phyloP scores from a whole-genome alignment of 345 rosid genomes.

The Salix suchowensis region DNA sequence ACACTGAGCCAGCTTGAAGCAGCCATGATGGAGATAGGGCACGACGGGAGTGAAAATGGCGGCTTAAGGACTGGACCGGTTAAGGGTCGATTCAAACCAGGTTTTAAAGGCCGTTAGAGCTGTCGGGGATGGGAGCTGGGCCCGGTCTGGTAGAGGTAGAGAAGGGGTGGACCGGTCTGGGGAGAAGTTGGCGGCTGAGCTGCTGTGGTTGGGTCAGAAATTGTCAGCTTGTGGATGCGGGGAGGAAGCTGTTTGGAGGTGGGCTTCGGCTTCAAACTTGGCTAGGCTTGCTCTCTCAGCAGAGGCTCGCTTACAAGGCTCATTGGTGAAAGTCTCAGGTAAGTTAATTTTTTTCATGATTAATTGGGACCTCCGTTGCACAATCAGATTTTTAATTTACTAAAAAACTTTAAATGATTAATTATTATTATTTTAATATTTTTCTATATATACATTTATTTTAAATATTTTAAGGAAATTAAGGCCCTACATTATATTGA shows the following conservation, averaged over 20 bases:
- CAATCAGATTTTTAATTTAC: not conserved
- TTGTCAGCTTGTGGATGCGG: constrained; percentile 57
- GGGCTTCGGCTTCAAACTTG: constrained; percentile 80
- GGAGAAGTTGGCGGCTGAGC: constrained; percentile 82
- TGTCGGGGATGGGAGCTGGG: constrained; percentile 35
- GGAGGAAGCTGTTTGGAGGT: constrained; percentile 67
- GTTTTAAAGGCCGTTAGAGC: constrained; percentile 38
- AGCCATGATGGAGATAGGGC: constrained; percentile 36
- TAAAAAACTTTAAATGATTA: not conserved
- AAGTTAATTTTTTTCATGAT: not conserved
- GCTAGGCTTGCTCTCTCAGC: constrained; percentile 65
- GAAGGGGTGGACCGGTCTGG: constrained; percentile 37
- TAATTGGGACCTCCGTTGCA: not conserved
- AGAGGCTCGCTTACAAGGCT: constrained; percentile 68
- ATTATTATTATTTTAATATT: not conserved
- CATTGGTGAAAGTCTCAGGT: constrained; percentile 72
- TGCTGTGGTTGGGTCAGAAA: constrained; percentile 79
- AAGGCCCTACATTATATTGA: too few species aligned
- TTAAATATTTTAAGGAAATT: too few species aligned
- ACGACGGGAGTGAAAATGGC: constrained; percentile 18
- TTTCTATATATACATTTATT: too few species aligned
- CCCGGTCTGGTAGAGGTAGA: constrained; percentile 25
- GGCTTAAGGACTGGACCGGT: constrained; percentile 18
- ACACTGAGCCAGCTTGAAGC: constrained; percentile 56
- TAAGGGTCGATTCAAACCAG: constrained; percentile 35